Conservation (phyloP, 108 stramenopile species). For the Pseudonitzschia delicatissima region DNA sequence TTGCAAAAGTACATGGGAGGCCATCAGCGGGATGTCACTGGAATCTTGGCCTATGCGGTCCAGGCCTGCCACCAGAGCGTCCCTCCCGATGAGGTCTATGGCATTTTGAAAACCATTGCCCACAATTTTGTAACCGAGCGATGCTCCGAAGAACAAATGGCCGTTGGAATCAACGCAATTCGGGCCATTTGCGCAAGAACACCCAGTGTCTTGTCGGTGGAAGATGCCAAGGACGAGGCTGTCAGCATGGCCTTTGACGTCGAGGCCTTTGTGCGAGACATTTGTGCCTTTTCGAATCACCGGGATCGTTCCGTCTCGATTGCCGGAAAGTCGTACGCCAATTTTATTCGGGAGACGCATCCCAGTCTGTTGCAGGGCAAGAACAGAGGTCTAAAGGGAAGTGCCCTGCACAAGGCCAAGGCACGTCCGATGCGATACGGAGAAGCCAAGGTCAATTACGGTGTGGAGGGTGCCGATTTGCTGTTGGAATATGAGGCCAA, state of each 20-base stretch:
- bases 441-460: constrained; percentile 64
- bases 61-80: constrained; percentile 96
- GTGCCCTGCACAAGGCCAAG: constrained; percentile 72
- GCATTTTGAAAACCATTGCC: constrained; percentile 87
- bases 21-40: constrained; percentile 91
- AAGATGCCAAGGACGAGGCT: constrained; percentile 43
- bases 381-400: constrained; percentile 86
- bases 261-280: constrained; percentile 94
- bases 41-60: constrained; percentile 91
- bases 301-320: constrained; percentile 90
- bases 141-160: constrained; percentile 92
- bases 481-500: constrained; percentile 81
- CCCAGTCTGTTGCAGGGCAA: constrained; percentile 89
- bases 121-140: constrained; percentile 91
- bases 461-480: constrained; percentile 95
- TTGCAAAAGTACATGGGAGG: constrained; percentile 95
- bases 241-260: constrained; percentile 59
- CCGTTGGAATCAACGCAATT: constrained; percentile 95
- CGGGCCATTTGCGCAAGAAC: constrained; percentile 87
- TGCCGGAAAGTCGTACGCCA: constrained; percentile 88
- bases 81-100: constrained; percentile 93
- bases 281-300: constrained; percentile 90
- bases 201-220: constrained; percentile 80
- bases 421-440: constrained; percentile 88
- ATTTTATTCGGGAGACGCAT: constrained; percentile 91